phyloP scores from a whole-genome alignment of 768 basidiomycete genomes.

The Boletus vinaceobasis region DNA sequence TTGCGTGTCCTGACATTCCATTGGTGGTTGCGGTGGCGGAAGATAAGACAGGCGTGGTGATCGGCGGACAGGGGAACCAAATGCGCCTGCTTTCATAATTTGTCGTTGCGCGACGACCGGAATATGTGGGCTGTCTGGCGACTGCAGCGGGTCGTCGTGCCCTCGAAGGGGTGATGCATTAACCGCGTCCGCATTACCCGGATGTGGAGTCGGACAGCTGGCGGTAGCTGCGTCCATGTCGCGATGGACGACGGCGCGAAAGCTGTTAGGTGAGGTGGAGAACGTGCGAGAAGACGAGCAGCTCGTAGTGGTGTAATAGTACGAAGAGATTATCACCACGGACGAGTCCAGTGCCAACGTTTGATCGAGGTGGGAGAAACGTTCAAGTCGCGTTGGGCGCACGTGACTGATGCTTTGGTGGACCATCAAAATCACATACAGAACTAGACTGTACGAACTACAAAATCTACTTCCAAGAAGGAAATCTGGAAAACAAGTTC shows the following conservation, averaged over 20 bases:
- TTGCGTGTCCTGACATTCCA: conserved; percentile 9
- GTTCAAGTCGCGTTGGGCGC: conserved; percentile 29
- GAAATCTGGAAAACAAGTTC: background rate
- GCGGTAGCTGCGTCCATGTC: conserved; percentile 20
- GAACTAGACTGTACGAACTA: background rate
- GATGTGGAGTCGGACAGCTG: conserved; percentile 29
- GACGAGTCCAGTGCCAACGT: background rate
- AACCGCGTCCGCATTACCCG: conserved; percentile 37
- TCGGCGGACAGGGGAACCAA: conserved; percentile 40
- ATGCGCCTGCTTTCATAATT: conserved; percentile 24
- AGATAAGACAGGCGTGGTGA: conserved; percentile 50
- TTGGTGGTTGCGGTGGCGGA: conserved; percentile 26
- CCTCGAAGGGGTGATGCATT: conserved; percentile 43
- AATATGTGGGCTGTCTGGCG: conserved; percentile 49
- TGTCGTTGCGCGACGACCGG: conserved; percentile 31
- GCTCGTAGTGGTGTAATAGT: background rate
- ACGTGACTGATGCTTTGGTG: conserved; percentile 24
- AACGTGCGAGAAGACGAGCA: background rate
- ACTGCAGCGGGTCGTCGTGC: conserved; percentile 50
- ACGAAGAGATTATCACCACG: background rate
- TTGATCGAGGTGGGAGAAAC: conserved; percentile 21
- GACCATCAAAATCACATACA: background rate
- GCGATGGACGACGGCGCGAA: background rate
- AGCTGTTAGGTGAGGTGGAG: background rate
- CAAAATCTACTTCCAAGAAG: conserved; percentile 3